phyloP scores from a whole-genome alignment of 164 flowering plant species.

The Vitis riparia region DNA sequence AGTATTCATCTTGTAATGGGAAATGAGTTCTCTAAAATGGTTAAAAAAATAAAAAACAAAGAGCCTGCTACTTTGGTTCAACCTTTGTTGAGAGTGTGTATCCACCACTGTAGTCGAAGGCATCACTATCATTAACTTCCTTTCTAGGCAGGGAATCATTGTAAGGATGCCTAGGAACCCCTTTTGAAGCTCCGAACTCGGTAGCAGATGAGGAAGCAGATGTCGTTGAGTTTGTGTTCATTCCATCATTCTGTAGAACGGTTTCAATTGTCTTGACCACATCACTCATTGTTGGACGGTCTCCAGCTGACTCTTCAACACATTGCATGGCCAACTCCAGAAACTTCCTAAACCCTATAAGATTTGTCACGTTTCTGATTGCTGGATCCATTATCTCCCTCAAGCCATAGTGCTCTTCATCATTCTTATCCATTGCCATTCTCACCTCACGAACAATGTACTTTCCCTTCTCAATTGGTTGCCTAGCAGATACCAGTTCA shows the following conservation, averaged over 20 bases:
- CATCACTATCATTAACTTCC: slow-evolving; percentile 37
- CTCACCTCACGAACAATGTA: slow-evolving; percentile 86
- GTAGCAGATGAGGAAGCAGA: slow-evolving; percentile 89
- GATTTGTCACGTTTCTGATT: slow-evolving; percentile 38
- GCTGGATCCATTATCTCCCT: slow-evolving; percentile 63
- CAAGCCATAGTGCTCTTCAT: slow-evolving; percentile 56
- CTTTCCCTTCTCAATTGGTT: slow-evolving; percentile 83
- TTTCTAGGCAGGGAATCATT: slow-evolving; percentile 39
- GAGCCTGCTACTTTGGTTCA: slow-evolving; percentile 63
- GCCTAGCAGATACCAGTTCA: slow-evolving; percentile 70
- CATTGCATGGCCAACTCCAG: slow-evolving; percentile 86
- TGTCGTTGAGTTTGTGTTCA: slow-evolving; percentile 56
- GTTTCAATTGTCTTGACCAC: slow-evolving; percentile 74
- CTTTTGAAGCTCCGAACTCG: slow-evolving; percentile 55
- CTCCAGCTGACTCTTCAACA: slow-evolving; percentile 79
- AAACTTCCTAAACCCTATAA: slow-evolving; percentile 57
- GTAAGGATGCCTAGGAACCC: slow-evolving; percentile 54
- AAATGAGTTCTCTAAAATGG: too few relatives aligned
- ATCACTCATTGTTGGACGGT: slow-evolving; percentile 87
- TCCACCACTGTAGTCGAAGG: slow-evolving; percentile 85
- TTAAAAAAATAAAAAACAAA: background rate
- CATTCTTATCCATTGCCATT: slow-evolving; percentile 45
- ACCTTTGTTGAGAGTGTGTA: slow-evolving; percentile 53
- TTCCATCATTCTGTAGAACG: slow-evolving; percentile 69
- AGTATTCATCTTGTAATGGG: too few relatives aligned